These are phyloP conservation scores for Saprolegnia parasitica DNA, from an alignment of 352 stramenopile genomes.

Conservation along the genomic window DNA sequence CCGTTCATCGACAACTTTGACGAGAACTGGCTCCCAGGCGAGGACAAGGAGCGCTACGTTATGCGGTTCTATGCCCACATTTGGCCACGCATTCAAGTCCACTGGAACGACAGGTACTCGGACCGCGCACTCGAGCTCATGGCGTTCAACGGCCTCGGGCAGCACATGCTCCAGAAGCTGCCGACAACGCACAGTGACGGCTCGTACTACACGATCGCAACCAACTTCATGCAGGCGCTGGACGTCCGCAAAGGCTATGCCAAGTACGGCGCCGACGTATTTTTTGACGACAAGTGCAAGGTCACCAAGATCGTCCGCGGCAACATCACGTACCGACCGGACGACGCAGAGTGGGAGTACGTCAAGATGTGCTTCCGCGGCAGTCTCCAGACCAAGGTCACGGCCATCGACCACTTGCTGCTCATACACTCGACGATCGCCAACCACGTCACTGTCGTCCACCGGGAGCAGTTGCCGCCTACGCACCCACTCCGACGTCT, in stretches of 20 bases:
- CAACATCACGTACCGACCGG: neutral
- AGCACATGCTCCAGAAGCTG: constrained; percentile 7
- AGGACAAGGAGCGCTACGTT: constrained; percentile 22
- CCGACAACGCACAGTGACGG: neutral
- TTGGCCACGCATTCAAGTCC: constrained; percentile 3
- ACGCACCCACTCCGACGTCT: constrained; percentile 9
- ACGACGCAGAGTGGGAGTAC: constrained; percentile 12
- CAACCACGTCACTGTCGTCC: constrained; percentile 4
- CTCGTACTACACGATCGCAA: neutral
- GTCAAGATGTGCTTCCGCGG: constrained; percentile 17
- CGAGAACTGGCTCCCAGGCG: constrained; percentile 5
- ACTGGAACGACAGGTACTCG: constrained; percentile 15
- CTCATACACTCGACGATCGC: constrained; percentile 6
- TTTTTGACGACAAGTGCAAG: constrained; percentile 7
- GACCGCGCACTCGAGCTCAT: constrained; percentile 1
- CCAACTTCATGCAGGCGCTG: constrained; percentile 10
- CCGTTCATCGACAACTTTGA: constrained; percentile 15
- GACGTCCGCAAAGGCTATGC: constrained; percentile 16
- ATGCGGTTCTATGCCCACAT: neutral
- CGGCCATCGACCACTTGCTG: constrained; percentile 17
- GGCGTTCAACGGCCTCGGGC: neutral
- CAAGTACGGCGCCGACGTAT: constrained; percentile 22
- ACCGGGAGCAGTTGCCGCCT: constrained; percentile 5
- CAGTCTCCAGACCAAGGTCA: constrained; percentile 13
- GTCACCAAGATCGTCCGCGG: constrained; percentile 14